Conservation (phyloP, 345 rosid genomes). For the Balakata baccata region DNA sequence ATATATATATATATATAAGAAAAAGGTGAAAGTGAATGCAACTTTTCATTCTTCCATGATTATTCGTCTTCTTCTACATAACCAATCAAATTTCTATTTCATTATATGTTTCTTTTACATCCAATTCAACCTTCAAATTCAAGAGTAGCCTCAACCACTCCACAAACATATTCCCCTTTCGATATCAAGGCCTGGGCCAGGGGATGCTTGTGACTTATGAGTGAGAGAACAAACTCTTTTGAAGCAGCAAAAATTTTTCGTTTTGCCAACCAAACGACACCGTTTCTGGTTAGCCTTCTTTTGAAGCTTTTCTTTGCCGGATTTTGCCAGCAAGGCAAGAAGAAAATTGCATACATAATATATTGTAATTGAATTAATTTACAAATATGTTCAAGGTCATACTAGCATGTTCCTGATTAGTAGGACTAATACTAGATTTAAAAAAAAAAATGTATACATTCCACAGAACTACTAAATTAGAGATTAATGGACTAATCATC, state of each 20-base stretch:
- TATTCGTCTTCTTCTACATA: neutral
- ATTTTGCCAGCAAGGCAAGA: constrained; percentile 8
- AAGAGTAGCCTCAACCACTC: constrained; percentile 26
- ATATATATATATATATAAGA: too few species aligned
- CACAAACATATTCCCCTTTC: constrained; percentile 8
- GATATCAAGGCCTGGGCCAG: neutral
- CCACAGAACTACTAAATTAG: too few species aligned
- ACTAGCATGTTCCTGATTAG: too few species aligned
- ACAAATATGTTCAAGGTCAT: too few species aligned
- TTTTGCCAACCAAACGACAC: neutral
- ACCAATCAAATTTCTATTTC: neutral
- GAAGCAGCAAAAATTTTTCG: neutral
- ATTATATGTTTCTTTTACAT: too few species aligned
- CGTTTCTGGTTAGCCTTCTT: neutral
- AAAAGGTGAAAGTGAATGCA: neutral
- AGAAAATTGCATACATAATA: too few species aligned
- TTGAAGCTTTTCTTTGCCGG: constrained; percentile 6
- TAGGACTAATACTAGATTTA: too few species aligned
- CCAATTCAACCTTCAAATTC: constrained; percentile 19
- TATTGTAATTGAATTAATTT: too few species aligned
- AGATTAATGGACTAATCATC: too few species aligned
- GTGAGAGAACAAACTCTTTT: neutral
- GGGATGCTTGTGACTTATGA: neutral
- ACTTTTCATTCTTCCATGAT: constrained; percentile 19
- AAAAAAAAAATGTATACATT: too few species aligned